Percentiles rank a stretch among this genome's conserved stretches.
phyloP scores from a whole-genome alignment of 306 rosid genomes.

The Glycine soja region DNA sequence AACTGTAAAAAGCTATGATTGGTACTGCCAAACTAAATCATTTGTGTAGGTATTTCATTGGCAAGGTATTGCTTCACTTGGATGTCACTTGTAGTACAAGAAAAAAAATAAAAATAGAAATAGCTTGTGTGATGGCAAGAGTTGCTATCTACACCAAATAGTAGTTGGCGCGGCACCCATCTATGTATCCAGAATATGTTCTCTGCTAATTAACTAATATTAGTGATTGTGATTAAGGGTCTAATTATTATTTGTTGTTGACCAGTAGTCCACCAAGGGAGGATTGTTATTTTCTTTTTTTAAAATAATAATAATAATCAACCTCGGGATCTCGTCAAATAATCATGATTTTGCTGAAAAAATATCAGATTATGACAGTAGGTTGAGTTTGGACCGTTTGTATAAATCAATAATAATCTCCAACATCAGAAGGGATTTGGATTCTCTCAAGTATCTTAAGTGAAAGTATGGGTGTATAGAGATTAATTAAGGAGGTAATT shows the following conservation, averaged over 20 bases:
- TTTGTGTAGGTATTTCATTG: constrained; percentile 43
- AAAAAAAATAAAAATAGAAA: constrained; percentile 25
- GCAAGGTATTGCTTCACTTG: constrained; percentile 53
- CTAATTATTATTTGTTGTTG: constrained; percentile 32
- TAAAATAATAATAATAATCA: not conserved
- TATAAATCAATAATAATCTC: not conserved
- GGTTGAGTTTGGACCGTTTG: not conserved
- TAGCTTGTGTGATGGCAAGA: constrained; percentile 30
- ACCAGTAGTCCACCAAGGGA: constrained; percentile 12
- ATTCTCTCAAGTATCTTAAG: not conserved
- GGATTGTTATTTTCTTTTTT: not conserved
- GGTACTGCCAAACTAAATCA: constrained; percentile 55
- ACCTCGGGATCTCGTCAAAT: not conserved
- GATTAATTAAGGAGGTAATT: not conserved
- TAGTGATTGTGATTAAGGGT: constrained; percentile 26
- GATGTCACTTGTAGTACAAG: constrained; percentile 80
- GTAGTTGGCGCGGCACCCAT: constrained; percentile 70
- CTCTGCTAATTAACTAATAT: constrained; percentile 15
- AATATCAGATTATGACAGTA: constrained; percentile 1
- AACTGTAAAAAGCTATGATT: constrained; percentile 41
- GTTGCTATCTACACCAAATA: constrained; percentile 65
- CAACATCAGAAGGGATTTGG: not conserved
- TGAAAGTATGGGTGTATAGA: not conserved
- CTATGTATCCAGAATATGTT: constrained; percentile 53
- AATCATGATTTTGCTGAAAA: constrained; percentile 17